Base-by-base conservation (phyloP, 2,329 filamentous ascomycete genomes). In the Xylariaceae sp. region DNA sequence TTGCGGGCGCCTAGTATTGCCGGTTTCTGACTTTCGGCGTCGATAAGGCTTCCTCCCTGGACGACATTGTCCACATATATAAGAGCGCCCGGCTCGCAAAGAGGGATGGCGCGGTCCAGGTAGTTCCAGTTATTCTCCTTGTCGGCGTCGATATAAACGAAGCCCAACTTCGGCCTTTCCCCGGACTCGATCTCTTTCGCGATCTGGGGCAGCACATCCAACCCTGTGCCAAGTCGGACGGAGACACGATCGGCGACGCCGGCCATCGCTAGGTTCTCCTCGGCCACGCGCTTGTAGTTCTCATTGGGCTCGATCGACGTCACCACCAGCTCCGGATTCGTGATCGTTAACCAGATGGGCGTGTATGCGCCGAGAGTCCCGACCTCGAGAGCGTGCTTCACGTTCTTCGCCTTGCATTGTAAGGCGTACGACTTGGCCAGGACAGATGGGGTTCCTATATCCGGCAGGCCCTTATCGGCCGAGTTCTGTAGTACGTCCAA, bases 341-440 rank as follows among this genome's bases (percentile, higher is more conserved):
- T 37, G 1, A 44, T 48, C 18, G 59, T 52, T 1, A 61, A 48
- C 54, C 54, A 59, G 47, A 59, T 53, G 6, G 54, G 51, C n/a
- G 59, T 59, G 48, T 59, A 61, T n/a, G n/a, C 59, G n/a, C 59
- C 59, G 13, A 61, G 49, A 4, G 59, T 61, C 32, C 59, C 59
- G 44, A 61, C 22, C 39, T 61, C 59, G 1, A 61, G 53, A 13
- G 57, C 57, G 42, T 59, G 57, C 47, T 36, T 34, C 21, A 54
- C 54, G 13, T 7, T 8, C 26, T 36, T 37, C 18, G 57, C 51
- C 46, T 41, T 44, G 57, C 57, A 59, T 13, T 59, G 57, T 52
- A 59, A 43, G 8, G 57, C 57, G 49, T 57, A 59, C 46, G 57
- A 50, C 49, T 57, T 59, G 18, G 54, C 52, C 2, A 59, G 22